These are phyloP conservation scores for Lotus japonicus DNA, from an alignment of 306 rosid species.

Conservation along the genomic window DNA sequence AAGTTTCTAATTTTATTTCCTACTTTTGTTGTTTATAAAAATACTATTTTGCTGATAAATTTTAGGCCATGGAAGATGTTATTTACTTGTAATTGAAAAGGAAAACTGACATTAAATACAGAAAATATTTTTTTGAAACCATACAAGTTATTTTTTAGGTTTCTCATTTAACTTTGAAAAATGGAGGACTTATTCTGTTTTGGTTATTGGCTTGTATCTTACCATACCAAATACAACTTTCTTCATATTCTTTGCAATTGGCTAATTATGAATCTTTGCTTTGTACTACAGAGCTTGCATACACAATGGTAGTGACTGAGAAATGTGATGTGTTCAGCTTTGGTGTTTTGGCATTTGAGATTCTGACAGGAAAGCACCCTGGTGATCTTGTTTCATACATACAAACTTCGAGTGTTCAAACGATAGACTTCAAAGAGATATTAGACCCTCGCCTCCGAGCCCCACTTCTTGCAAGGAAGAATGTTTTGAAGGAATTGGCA, in stretches of 20 bases:
- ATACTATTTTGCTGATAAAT: too few species aligned
- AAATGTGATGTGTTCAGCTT: constrained; percentile 38
- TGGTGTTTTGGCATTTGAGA: constrained; percentile 29
- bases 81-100: too few species aligned
- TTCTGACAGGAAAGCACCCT: constrained; percentile 30
- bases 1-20: too few species aligned
- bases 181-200: too few species aligned
- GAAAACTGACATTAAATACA: too few species aligned
- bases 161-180: too few species aligned
- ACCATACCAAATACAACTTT: not conserved
- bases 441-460: constrained; percentile 23
- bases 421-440: constrained; percentile 12
- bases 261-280: not conserved
- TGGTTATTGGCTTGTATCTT: too few species aligned
- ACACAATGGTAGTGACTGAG: constrained; percentile 27
- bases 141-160: too few species aligned
- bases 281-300: constrained; percentile 26
- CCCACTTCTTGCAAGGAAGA: not conserved
- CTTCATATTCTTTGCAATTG: not conserved
- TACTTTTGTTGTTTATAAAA: too few species aligned
- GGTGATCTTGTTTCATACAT: constrained; percentile 33
- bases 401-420: not conserved
- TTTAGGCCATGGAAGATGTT: too few species aligned
- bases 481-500: constrained; percentile 5
- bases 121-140: too few species aligned